Evolutionary conservation across 2,329 filamentous ascomycete genomes (phyloP), one percentile per base, ranked within the genome.

Genomic region (Pseudogymnoascus sp.): DNA sequence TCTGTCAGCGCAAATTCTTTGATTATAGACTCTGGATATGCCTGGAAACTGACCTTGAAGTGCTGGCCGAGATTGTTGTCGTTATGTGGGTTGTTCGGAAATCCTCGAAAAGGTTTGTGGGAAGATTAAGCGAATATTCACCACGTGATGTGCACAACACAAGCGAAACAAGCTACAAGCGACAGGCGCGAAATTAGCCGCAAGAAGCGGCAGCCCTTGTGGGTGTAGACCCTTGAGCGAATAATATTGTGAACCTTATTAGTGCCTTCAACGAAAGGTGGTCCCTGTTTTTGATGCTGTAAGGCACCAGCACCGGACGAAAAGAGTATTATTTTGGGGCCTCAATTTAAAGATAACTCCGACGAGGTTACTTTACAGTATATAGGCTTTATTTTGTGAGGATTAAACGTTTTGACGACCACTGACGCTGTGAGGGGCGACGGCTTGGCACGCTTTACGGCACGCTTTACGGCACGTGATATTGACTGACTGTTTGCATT

Each of bases 31-130:
- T 62, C 60, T 61, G 36, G 65, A 67, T 69, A 21, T 63, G 61
- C 16, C 36, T 63, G 31, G 23, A 61, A 64, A 70, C 77, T 78
- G 75, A 84, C 81, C 79, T 79, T 84, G 77, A 78, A 69, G 66
- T 66, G 64, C 63, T 73, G 72, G 69, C 69, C 70, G 71, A 76
- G 77, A 77, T 76, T 79, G 77, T 77, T 77, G 78, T 78, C 75
- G 75, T 75, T 75, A 73, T 61, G 59, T 61, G 21, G 59, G 51
- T 57, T 57, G 51, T 57, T 57, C 51, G 51, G 51, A 57, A 57
- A 57, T 57, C 29, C 51, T 57, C 51, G 51, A 57, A 57, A 57
- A 57, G 51, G 51, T 57, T 57, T 57, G 51, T 57, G 51, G 51
- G 51, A 57, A 36, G 51, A 57, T 57, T 57, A 57, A 57, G 51